Conservation (phyloP, 805 yeast species). For the Cyberlindnera sargentensis region DNA sequence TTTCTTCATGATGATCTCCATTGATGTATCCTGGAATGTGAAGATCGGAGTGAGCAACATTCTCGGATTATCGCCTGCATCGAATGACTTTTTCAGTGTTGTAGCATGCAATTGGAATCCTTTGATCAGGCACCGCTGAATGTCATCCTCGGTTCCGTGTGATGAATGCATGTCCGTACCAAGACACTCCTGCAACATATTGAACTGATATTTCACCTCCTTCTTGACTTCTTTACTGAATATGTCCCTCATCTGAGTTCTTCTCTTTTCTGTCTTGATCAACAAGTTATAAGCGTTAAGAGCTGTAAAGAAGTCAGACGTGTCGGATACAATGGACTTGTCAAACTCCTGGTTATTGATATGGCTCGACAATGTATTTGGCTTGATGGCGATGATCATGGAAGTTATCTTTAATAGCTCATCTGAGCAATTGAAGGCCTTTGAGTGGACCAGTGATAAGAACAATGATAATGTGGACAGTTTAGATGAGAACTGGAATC, state of each 20-base stretch:
- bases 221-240: constrained; percentile 1
- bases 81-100: neutral
- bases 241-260: constrained; percentile 1
- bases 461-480: neutral
- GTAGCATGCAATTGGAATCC: constrained; percentile 2
- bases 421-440: neutral
- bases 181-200: neutral
- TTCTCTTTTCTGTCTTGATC: neutral
- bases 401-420: constrained; percentile 3
- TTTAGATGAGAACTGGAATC: constrained; percentile 2
- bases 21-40: neutral
- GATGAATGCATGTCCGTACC: neutral
- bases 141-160: neutral
- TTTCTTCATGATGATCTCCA: constrained; percentile 1
- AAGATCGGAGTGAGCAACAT: neutral
- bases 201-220: constrained; percentile 22
- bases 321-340: constrained; percentile 1
- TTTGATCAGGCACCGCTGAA: neutral
- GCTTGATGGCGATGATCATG: neutral
- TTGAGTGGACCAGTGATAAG: constrained; percentile 1
- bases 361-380: constrained; percentile 4
- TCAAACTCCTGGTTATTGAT: constrained; percentile 4
- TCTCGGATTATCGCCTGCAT: neutral
- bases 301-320: constrained; percentile 8
- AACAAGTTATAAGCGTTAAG: constrained; percentile 4